Evolutionary conservation across 2,329 filamentous ascomycete genomes (phyloP).

Genomic region (Aspergillus versicolor): DNA sequence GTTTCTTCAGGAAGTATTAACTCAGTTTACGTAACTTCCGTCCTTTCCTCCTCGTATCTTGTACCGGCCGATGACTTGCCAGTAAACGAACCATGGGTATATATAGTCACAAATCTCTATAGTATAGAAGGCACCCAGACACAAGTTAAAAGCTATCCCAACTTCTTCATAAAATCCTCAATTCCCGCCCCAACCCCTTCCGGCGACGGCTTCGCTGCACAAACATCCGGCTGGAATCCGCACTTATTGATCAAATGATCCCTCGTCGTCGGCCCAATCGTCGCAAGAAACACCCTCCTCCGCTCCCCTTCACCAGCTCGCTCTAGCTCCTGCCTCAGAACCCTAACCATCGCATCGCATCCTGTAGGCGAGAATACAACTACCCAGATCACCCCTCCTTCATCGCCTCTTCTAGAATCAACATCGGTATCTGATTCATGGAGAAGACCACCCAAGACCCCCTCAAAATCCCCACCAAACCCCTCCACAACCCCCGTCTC

Average conservation of each 20-base stretch:
- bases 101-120: no score
- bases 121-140: no score
- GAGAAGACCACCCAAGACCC: slow-evolving; percentile 41
- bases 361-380: slow-evolving; percentile 61
- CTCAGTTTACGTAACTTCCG: background rate
- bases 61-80: background rate
- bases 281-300: slow-evolving; percentile 62
- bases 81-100: background rate
- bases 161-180: slow-evolving; percentile 42
- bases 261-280: slow-evolving; percentile 90
- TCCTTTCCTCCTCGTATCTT: background rate
- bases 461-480: slow-evolving; percentile 68
- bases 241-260: slow-evolving; percentile 60
- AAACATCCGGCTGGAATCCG: slow-evolving; percentile 54
- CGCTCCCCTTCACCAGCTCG: background rate
- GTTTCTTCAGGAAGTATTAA: background rate
- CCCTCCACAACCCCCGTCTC: slow-evolving; percentile 78
- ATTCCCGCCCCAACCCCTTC: slow-evolving; percentile 75
- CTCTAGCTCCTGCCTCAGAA: slow-evolving; percentile 36
- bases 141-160: no score
- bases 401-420: slow-evolving; percentile 25
- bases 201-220: slow-evolving; percentile 76
- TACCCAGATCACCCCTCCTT: slow-evolving; percentile 32
- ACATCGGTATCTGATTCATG: slow-evolving; percentile 13
- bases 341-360: slow-evolving; percentile 60